A percentile compares a stretch with the other conserved stretches of the same genome.
These are phyloP conservation scores for Aspergillus latus DNA, from an alignment of 2,329 filamentous ascomycete species.

Conservation along the genomic window DNA sequence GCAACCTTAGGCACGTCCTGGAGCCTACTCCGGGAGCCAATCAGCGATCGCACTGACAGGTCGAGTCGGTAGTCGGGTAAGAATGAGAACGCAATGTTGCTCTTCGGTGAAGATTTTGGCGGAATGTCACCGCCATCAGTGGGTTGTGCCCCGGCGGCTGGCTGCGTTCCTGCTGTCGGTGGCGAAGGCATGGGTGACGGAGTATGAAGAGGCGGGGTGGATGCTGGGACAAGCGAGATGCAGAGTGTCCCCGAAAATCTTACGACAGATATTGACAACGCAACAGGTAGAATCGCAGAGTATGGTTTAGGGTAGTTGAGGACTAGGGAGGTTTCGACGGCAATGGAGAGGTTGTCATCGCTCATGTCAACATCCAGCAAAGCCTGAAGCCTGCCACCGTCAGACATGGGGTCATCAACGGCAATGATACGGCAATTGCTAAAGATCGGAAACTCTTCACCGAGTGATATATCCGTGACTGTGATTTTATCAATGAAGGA, in stretches of 20 bases:
- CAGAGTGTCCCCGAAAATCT: slow-evolving; percentile 93
- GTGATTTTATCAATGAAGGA: slow-evolving; percentile 92
- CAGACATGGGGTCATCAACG: slow-evolving; percentile 58
- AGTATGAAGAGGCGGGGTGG: slow-evolving; percentile 37
- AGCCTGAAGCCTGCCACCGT: slow-evolving; percentile 80
- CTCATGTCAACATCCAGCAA: slow-evolving; percentile 96
- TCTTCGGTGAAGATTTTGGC: slow-evolving; percentile 60
- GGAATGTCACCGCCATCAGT: slow-evolving; percentile 12
- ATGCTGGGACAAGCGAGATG: slow-evolving; percentile 82
- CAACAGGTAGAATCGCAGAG: slow-evolving; percentile 86
- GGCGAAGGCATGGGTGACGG: slow-evolving; percentile 34
- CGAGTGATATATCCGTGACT: slow-evolving; percentile 88
- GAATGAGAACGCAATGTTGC: slow-evolving; percentile 93
- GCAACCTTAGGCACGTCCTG: slow-evolving; percentile 68
- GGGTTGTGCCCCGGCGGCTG: slow-evolving; percentile 5
- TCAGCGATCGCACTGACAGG: slow-evolving; percentile 63
- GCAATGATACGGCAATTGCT: slow-evolving; percentile 97
- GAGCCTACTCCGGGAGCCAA: slow-evolving; percentile 61
- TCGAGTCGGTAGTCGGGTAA: slow-evolving; percentile 63
- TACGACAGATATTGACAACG: slow-evolving; percentile 88
- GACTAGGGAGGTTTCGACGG: slow-evolving; percentile 88
- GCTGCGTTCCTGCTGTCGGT: slow-evolving; percentile 22
- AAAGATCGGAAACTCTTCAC: slow-evolving; percentile 97
- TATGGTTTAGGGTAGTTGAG: slow-evolving; percentile 92
- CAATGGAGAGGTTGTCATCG: slow-evolving; percentile 87